phyloP scores from a whole-genome alignment of 1,139 yeast species.

The Blastobotrys elegans region DNA sequence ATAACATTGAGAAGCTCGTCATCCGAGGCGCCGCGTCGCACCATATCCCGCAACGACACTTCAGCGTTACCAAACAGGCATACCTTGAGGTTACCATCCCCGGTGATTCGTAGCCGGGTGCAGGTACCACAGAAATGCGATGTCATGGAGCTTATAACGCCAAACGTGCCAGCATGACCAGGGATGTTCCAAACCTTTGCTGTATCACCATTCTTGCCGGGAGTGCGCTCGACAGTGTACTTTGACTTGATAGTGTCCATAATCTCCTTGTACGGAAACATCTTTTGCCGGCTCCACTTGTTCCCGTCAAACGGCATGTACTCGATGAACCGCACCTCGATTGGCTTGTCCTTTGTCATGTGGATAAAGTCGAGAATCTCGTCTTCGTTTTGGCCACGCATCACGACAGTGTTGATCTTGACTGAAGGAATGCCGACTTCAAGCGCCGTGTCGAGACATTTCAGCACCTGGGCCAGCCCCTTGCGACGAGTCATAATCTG shows the following conservation, averaged over 20 bases:
- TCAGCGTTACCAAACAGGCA: constrained; percentile 50
- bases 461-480: constrained; percentile 42
- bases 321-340: constrained; percentile 49
- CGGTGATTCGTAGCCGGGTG: constrained; percentile 45
- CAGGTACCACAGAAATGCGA: constrained; percentile 47
- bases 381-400: constrained; percentile 47
- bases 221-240: constrained; percentile 24
- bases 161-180: constrained; percentile 41
- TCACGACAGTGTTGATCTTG: constrained; percentile 45
- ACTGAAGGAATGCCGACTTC: constrained; percentile 42
- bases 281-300: constrained; percentile 42
- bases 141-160: constrained; percentile 52
- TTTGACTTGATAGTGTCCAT: constrained; percentile 30
- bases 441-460: constrained; percentile 40
- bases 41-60: constrained; percentile 42
- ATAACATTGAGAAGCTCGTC: constrained; percentile 37
- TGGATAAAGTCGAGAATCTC: constrained; percentile 44
- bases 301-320: constrained; percentile 55
- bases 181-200: constrained; percentile 41
- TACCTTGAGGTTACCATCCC: constrained; percentile 49
- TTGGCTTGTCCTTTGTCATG: constrained; percentile 35
- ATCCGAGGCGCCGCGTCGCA: constrained; percentile 35
- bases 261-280: constrained; percentile 43
- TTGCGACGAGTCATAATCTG: constrained; percentile 44
- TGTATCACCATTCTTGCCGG: constrained; percentile 43